Conservation (phyloP, 1,284 basidiomycete genomes). For the Rhodotorula sp. region DNA sequence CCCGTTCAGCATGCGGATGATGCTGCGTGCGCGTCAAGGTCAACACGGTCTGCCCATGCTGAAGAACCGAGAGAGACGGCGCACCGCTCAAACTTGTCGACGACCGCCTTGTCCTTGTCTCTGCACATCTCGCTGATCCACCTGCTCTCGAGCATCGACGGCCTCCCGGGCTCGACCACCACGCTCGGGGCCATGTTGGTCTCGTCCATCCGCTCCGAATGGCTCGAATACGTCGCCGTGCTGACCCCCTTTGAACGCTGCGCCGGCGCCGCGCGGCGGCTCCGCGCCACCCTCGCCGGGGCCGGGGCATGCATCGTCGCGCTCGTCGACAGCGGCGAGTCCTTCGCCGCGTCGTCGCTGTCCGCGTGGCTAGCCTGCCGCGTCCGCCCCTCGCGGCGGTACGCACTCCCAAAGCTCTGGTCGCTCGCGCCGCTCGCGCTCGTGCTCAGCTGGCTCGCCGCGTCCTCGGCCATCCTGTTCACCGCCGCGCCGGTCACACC, state of each 20-base stretch:
- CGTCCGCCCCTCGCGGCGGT: conserved; percentile 1
- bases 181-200: conserved; percentile 59
- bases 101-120: conserved; percentile 61
- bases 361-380: not conserved
- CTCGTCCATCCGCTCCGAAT: conserved; percentile 20
- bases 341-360: conserved; percentile 6
- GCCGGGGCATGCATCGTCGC: conserved; percentile 41
- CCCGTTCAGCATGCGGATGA: conserved; percentile 60
- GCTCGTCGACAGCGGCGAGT: conserved; percentile 44
- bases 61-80: not conserved
- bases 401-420: conserved; percentile 9
- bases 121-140: conserved; percentile 83
- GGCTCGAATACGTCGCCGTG: conserved; percentile 19
- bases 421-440: conserved; percentile 23
- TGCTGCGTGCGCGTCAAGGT: conserved; percentile 1
- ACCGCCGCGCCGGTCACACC: not conserved
- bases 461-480: not conserved
- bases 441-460: conserved; percentile 11
- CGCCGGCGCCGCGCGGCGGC: conserved; percentile 48
- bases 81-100: conserved; percentile 37
- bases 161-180: conserved; percentile 77
- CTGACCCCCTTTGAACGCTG: conserved; percentile 55
- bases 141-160: conserved; percentile 69
- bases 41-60: not conserved
- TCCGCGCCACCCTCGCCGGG: not conserved